Base-by-base conservation (phyloP, 1,284 basidiomycete species). In the Melampsora larici-populina region DNA sequence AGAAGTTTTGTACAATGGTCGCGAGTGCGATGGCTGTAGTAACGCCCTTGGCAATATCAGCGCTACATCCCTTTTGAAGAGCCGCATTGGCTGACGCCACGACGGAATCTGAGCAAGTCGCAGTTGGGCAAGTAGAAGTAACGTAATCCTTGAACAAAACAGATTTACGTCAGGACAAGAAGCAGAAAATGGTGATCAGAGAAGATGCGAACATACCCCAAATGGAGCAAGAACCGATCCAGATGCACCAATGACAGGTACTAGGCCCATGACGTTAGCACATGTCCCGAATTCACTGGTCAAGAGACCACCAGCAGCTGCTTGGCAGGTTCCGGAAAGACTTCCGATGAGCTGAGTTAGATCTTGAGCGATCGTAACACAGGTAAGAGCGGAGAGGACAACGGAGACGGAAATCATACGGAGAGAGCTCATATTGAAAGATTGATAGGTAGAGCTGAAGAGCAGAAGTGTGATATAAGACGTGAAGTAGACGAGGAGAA, bases 191-290 rank as follows among this genome's bases (percentile, higher is more conserved):
- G 31, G 29, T 21, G 40, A 43, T 17, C 6, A 18, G 31, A 8
- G 17, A 31, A 62, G 4, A 1, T 21, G 8, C 15, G 33, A 62
- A 24, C 70, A 13, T 73, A 73, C 71, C 33, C 29, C 36, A 24
- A 51, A 40, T 2, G 73, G 63, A 8, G 43, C 13, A 5, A 75
- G 13, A 17, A 75, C 33, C 0, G 73, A 75, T 17, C 63, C 73
- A 17, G 17, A 24, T 0, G 73, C 51, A 6, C 64, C 63, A 17
- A 75, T 18, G 48, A 75, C 46, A 33, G 31, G 49, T 6, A 75
- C n/a, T 17, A 75, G 21, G 9, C 65, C 64, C 63, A 75, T 75
- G 18, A 75, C 13, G 65, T 75, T 75, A 29, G 29, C 29, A 63
- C 73, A 75, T 9, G 64, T 46, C 7, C 48, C n/a, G 29, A 75